phyloP scores from a whole-genome alignment of 177 flowering plant genomes.

The Vitis hybrid region DNA sequence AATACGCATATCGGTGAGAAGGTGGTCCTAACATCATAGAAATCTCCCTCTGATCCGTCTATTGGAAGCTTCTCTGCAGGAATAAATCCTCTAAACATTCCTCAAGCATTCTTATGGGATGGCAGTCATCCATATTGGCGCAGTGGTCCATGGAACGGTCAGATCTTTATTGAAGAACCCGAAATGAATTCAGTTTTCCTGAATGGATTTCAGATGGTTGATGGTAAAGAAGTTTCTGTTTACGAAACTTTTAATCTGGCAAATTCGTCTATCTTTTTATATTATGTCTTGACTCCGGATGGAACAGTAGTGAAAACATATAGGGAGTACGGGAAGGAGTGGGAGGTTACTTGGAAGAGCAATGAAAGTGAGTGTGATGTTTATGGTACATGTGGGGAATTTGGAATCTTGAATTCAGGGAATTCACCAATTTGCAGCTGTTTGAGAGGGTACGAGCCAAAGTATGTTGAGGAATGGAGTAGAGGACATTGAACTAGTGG shows the following conservation, averaged over 20 bases:
- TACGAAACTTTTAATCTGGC: too few relatives aligned
- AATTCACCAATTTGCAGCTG: too few relatives aligned
- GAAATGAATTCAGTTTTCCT: constrained; percentile 11
- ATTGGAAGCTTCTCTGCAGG: too few relatives aligned
- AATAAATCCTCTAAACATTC: too few relatives aligned
- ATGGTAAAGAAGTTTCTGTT: constrained; percentile 8
- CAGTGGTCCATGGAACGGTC: constrained; percentile 44
- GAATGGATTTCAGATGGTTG: constrained; percentile 17
- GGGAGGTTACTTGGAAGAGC: constrained; percentile 9
- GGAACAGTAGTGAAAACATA: not conserved
- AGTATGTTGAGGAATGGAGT: too few relatives aligned
- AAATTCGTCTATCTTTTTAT: not conserved
- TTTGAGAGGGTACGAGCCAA: too few relatives aligned
- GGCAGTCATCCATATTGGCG: constrained; percentile 22
- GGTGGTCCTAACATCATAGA: too few relatives aligned
- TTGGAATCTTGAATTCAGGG: too few relatives aligned
- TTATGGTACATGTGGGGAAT: too few relatives aligned
- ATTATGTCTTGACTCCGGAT: not conserved
- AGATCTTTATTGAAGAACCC: constrained; percentile 28
- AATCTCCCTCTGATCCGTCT: too few relatives aligned
- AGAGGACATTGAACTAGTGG: too few relatives aligned
- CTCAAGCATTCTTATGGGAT: constrained; percentile 7
- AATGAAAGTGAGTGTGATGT: constrained; percentile 6
- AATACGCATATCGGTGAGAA: too few relatives aligned
- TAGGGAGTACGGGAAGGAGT: constrained; percentile 10